Percentiles rank a stretch among this genome's conserved stretches.
Evolutionary conservation across 1,284 basidiomycete species (phyloP).

Genomic region (Sporisorium iseilematis-ciliati): DNA sequence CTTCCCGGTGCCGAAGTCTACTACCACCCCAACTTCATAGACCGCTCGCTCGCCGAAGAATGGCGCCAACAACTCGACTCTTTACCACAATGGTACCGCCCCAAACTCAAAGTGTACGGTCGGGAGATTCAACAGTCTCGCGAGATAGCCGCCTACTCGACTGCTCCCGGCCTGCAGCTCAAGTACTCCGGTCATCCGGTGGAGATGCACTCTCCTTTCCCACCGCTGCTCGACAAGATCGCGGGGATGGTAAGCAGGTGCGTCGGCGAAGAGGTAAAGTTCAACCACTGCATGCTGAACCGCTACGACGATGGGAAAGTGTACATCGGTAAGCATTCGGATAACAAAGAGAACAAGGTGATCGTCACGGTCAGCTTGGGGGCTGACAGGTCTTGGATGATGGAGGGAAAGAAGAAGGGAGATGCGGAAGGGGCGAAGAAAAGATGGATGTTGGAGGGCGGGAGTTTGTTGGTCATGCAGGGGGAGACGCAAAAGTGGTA

Average conservation of each 20-base stretch:
- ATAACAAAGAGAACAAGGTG: conserved; percentile 71
- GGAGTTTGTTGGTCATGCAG: conserved; percentile 74
- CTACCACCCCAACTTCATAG: conserved; percentile 71
- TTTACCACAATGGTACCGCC: conserved; percentile 71
- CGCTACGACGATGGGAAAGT: conserved; percentile 73
- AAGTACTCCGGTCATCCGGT: conserved; percentile 71
- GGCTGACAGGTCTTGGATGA: conserved; percentile 73
- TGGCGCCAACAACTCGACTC: conserved; percentile 71
- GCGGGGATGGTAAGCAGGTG: conserved; percentile 69
- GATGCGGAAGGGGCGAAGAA: conserved; percentile 33
- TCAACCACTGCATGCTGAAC: conserved; percentile 75
- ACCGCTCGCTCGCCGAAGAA: conserved; percentile 61
- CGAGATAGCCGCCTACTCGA: conserved; percentile 70
- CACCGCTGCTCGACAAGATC: conserved; percentile 71
- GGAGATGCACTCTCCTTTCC: conserved; percentile 72
- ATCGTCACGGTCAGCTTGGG: conserved; percentile 74
- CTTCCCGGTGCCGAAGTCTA: conserved; percentile 70
- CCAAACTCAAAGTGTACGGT: conserved; percentile 74
- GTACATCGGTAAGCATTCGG: conserved; percentile 71
- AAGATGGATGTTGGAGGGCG: conserved; percentile 71
- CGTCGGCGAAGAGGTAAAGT: conserved; percentile 71
- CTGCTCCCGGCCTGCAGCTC: conserved; percentile 69
- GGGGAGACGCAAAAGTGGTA: conserved; percentile 73
- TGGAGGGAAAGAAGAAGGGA: conserved; percentile 57
- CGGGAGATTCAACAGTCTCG: conserved; percentile 72